Conservation (phyloP, 1,139 yeast species). For the Geotrichum citri-aurantii region DNA sequence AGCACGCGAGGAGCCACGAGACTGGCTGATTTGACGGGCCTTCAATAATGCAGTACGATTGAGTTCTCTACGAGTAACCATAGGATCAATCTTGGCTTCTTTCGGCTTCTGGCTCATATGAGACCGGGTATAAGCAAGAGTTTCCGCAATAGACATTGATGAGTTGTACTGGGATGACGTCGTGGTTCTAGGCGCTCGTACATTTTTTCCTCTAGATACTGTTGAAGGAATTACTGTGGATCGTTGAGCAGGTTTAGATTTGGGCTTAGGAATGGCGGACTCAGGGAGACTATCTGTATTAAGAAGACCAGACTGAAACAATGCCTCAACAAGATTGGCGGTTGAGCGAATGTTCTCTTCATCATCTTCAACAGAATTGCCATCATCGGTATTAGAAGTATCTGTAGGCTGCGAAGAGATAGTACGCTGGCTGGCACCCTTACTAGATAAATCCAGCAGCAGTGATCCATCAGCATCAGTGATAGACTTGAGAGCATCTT, state of each 20-base stretch:
- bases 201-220: neutral
- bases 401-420: neutral
- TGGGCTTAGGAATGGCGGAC: neutral
- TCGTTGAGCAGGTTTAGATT: neutral
- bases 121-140: conserved; percentile 54
- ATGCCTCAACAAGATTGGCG: conserved; percentile 14
- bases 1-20: conserved; percentile 26
- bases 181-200: neutral
- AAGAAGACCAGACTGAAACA: conserved; percentile 10
- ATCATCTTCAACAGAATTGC: conserved; percentile 4
- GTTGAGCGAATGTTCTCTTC: conserved; percentile 11
- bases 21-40: conserved; percentile 11
- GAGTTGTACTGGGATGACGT: conserved; percentile 28
- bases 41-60: conserved; percentile 9
- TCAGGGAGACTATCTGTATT: conserved; percentile 11
- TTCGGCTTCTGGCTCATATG: conserved; percentile 25
- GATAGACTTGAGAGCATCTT: conserved; percentile 13
- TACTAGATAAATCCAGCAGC: conserved; percentile 5
- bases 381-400: neutral
- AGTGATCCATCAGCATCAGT: conserved; percentile 13
- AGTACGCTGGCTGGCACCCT: neutral
- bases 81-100: conserved; percentile 27
- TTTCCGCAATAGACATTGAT: conserved; percentile 56
- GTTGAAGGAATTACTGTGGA: neutral
- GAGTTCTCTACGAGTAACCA: conserved; percentile 24